Evolutionary conservation across 2,329 filamentous ascomycete genomes (phyloP).

Genomic region (Leptosphaerulina australis): DNA sequence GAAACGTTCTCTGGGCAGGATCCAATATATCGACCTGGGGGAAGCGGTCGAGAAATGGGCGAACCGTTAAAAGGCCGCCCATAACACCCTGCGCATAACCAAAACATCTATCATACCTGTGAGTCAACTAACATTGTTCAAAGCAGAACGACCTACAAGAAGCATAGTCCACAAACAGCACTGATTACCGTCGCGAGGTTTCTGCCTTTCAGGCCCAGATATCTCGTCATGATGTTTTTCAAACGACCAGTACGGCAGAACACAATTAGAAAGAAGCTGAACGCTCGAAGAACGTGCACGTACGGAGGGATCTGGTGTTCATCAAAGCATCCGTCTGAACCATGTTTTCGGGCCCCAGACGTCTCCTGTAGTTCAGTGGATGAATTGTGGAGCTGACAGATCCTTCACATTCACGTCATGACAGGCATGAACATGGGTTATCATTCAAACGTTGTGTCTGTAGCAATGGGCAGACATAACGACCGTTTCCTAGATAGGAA

Average conservation of each 20-base stretch:
- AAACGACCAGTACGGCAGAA: conserved; percentile 5
- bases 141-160: conserved; percentile 27
- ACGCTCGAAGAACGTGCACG: background rate
- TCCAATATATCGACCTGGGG: conserved; percentile 36
- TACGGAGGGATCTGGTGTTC: background rate
- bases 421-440: conserved; percentile 3
- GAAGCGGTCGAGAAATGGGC: conserved; percentile 58
- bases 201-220: conserved; percentile 31
- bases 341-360: conserved; percentile 9
- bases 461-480: background rate
- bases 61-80: conserved; percentile 70
- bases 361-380: background rate
- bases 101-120: conserved; percentile 49
- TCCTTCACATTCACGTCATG: conserved; percentile 16
- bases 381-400: conserved; percentile 1
- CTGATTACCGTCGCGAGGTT: conserved; percentile 31
- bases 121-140: conserved; percentile 7
- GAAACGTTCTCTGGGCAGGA: conserved; percentile 18
- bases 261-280: background rate
- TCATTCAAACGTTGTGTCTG: background rate
- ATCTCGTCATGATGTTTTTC: conserved; percentile 27
- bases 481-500: conserved; percentile 1
- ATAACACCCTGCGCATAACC: conserved; percentile 73
- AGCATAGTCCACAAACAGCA: conserved; percentile 36
- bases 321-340: conserved; percentile 8